Base-by-base conservation (phyloP, 73 alveolate genomes). In the Tetrahymena thermophila region DNA sequence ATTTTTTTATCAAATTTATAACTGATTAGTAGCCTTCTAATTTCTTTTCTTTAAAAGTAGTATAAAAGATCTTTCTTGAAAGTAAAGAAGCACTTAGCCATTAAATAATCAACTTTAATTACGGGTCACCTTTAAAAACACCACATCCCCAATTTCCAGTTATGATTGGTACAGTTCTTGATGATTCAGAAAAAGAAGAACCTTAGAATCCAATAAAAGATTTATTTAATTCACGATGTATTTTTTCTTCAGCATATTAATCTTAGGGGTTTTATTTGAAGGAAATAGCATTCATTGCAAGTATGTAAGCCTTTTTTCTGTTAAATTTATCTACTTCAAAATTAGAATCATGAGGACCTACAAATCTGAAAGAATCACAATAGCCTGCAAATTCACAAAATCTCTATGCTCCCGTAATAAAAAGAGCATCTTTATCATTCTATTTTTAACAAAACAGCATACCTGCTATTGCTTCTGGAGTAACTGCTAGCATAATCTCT, bases 101-200 rank as follows among this genome's bases (percentile, higher is more conserved):
- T 95, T 98, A 96, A 43, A 98, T 96, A 34, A 98, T 28, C 55
- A 98, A 96, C 93, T 98, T 98, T 50, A 98, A 94, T 84, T 97
- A 57, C 37, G 98, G 98, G 93, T 98, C 98, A 35, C 99, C 99
- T 23, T 96, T 97, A 98, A 98, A 98, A 6, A 98, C 99, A 28
- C 99, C 99, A 95, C 99, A 98, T 25, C 99, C 99, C 99, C 99
- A 98, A 93, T 98, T 98, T 34, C 99, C 99, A 35, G 99, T 97
- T 23, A 97, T 95, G 23, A 98, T 97, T 14, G 43, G 85, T 23
- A 35, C 55, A 25, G 93, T 35, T 21, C 35, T 23, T 8, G 50
- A 35, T 35, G 50, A 19, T 93, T 93, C 43, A 19, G 94, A 35
- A n/a, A 23, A 56, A 1, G 85, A 17, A 10, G 89, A 55, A 37